These are phyloP conservation scores for Fusarium sp. DNA, from an alignment of 2,329 filamentous ascomycete species.

Conservation along the genomic window DNA sequence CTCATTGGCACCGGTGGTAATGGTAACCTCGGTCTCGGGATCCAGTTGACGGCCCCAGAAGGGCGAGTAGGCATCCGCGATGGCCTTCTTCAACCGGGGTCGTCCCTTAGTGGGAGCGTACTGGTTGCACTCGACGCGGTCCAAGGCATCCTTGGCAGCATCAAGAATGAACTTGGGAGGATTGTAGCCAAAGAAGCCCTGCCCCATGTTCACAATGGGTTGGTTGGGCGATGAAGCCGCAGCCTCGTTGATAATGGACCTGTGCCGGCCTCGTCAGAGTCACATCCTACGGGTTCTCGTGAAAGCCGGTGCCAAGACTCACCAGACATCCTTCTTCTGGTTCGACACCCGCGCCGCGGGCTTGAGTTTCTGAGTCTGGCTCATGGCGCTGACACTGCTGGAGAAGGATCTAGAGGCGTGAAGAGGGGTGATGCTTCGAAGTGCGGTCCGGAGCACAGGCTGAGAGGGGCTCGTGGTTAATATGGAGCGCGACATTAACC, in stretches of 20 bases:
- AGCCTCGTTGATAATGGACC: slow-evolving; percentile 78
- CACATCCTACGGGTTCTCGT: neutral
- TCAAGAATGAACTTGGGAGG: slow-evolving; percentile 91
- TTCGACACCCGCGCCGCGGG: slow-evolving; percentile 66
- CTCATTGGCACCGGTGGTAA: slow-evolving; percentile 94
- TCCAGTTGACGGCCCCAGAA: slow-evolving; percentile 87
- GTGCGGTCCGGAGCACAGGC: slow-evolving; percentile 38
- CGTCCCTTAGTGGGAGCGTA: slow-evolving; percentile 97
- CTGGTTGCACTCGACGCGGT: slow-evolving; percentile 97
- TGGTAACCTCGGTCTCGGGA: slow-evolving; percentile 92
- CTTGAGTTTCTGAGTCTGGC: slow-evolving; percentile 63
- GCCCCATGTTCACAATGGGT: slow-evolving; percentile 77
- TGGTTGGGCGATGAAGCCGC: slow-evolving; percentile 74
- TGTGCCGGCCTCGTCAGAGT: slow-evolving; percentile 48
- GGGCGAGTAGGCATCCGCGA: slow-evolving; percentile 92
- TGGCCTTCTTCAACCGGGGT: slow-evolving; percentile 91
- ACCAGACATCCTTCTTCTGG: slow-evolving; percentile 69
- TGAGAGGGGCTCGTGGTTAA: slow-evolving; percentile 42
- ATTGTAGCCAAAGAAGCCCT: slow-evolving; percentile 91
- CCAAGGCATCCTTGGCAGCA: slow-evolving; percentile 90
- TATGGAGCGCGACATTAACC: slow-evolving; percentile 49
- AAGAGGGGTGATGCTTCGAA: slow-evolving; percentile 39
- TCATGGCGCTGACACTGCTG: slow-evolving; percentile 56
- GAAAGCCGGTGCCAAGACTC: slow-evolving; percentile 38
- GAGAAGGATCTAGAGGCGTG: slow-evolving; percentile 38